A percentile compares a stretch with the other conserved stretches of the same genome.
These are phyloP conservation scores for Amniculicola lignicola DNA, from an alignment of 495 filamentous ascomycete genomes.

Conservation along the genomic window DNA sequence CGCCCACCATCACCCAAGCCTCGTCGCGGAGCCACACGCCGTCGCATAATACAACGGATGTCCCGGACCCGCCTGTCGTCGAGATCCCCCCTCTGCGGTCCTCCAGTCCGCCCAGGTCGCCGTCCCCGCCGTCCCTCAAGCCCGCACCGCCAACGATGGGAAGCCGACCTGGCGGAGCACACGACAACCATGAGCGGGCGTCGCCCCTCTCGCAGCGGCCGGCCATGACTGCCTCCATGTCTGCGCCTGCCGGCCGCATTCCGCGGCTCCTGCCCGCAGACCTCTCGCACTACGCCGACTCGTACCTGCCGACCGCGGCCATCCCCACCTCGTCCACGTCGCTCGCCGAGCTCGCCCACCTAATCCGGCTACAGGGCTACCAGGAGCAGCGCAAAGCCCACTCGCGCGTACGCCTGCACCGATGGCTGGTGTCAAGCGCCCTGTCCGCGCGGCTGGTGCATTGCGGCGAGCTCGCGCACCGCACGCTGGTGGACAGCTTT, in stretches of 20 bases:
- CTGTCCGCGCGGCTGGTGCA: constrained; percentile 76
- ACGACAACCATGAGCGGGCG: constrained; percentile 33
- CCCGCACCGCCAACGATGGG: constrained; percentile 30
- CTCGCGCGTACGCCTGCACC: constrained; percentile 62
- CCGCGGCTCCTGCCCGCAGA: constrained; percentile 45
- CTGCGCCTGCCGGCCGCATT: constrained; percentile 45
- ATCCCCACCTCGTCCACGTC: constrained; percentile 54
- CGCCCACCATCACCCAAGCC: constrained; percentile 35
- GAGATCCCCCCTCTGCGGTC: constrained; percentile 29
- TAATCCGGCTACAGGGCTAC: constrained; percentile 67
- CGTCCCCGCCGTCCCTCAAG: constrained; percentile 26
- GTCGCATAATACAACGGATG: constrained; percentile 20
- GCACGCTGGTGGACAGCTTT: constrained; percentile 82
- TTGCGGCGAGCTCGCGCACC: constrained; percentile 72
- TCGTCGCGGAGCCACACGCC: constrained; percentile 36
- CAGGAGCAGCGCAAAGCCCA: constrained; percentile 69
- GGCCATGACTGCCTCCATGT: constrained; percentile 34
- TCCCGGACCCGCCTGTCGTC: constrained; percentile 25
- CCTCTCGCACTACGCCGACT: constrained; percentile 41
- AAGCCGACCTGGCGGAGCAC: constrained; percentile 33
- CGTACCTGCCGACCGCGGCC: constrained; percentile 40
- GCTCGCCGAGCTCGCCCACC: constrained; percentile 66
- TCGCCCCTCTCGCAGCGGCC: constrained; percentile 24
- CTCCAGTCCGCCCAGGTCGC: constrained; percentile 35
- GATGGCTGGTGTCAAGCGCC: constrained; percentile 59